phyloP scores from a whole-genome alignment of 495 filamentous ascomycete genomes.

The Penicillium bialowiezense region DNA sequence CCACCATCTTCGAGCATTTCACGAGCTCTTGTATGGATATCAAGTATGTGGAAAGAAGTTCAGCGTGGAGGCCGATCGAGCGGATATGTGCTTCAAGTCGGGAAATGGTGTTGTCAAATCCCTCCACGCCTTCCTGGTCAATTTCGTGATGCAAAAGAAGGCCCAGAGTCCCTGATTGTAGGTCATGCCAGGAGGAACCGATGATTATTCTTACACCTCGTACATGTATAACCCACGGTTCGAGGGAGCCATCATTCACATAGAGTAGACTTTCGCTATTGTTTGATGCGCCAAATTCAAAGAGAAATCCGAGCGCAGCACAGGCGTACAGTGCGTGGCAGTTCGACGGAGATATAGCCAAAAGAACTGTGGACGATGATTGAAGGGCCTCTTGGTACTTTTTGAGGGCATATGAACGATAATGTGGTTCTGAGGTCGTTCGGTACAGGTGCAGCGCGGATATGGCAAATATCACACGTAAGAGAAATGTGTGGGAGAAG shows the following conservation, averaged over 20 bases:
- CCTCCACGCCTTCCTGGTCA: too few species aligned
- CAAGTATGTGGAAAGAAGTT: too few species aligned
- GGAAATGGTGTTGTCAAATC: too few species aligned
- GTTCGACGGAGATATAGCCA: not conserved
- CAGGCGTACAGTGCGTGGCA: not conserved
- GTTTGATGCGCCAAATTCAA: not conserved
- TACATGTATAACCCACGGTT: not conserved
- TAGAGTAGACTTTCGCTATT: not conserved
- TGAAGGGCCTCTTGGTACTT: not conserved
- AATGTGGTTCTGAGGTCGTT: not conserved
- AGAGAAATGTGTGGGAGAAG: not conserved
- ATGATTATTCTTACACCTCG: not conserved
- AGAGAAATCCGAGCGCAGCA: not conserved
- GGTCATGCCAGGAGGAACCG: not conserved
- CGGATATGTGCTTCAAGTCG: too few species aligned
- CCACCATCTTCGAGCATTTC: not conserved
- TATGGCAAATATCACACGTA: not conserved
- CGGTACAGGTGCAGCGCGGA: not conserved
- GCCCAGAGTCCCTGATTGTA: not conserved
- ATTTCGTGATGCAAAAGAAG: not conserved
- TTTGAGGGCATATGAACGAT: not conserved
- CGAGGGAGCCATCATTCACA: not conserved
- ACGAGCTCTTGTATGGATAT: not conserved
- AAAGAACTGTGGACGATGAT: not conserved
- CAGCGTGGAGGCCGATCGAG: too few species aligned